Conservation (phyloP, 306 rosid species). For the Acmispon strigosus region DNA sequence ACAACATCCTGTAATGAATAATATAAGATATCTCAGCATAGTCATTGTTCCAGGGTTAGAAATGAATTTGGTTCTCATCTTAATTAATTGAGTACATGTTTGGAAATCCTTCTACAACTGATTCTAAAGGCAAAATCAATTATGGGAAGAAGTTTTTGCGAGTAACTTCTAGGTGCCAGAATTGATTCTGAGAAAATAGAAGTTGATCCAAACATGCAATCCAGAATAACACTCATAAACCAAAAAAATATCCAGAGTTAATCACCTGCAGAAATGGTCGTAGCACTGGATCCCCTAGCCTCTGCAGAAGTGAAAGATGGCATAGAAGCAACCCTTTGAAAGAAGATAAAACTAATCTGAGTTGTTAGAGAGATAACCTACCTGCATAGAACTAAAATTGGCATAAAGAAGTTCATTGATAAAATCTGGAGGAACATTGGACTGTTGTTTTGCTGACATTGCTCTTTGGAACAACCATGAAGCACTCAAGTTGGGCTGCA, state of each 20-base stretch:
- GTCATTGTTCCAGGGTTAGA: background rate
- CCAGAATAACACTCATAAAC: background rate
- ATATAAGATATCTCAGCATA: background rate
- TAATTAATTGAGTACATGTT: background rate
- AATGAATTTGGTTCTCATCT: background rate
- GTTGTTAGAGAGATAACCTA: slow-evolving; percentile 11
- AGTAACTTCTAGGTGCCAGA: too few relatives aligned
- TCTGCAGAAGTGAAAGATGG: slow-evolving; percentile 37
- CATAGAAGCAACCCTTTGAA: background rate
- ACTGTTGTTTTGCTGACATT: slow-evolving; percentile 75
- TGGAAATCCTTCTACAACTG: too few relatives aligned
- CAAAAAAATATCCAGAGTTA: background rate
- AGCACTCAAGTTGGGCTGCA: slow-evolving; percentile 91
- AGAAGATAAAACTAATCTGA: background rate
- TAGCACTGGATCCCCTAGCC: slow-evolving; percentile 89
- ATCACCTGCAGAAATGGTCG: slow-evolving; percentile 89
- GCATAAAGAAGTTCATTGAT: slow-evolving; percentile 79
- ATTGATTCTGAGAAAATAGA: too few relatives aligned
- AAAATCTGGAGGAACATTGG: slow-evolving; percentile 68
- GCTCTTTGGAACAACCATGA: slow-evolving; percentile 99
- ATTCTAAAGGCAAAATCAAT: too few relatives aligned
- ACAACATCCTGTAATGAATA: slow-evolving; percentile 72
- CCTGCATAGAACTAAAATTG: slow-evolving; percentile 85
- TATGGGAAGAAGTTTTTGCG: too few relatives aligned
- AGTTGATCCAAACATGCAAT: too few relatives aligned